Conservation (phyloP, 2,329 filamentous ascomycete species). For the Cucurbitaria berberidis region DNA sequence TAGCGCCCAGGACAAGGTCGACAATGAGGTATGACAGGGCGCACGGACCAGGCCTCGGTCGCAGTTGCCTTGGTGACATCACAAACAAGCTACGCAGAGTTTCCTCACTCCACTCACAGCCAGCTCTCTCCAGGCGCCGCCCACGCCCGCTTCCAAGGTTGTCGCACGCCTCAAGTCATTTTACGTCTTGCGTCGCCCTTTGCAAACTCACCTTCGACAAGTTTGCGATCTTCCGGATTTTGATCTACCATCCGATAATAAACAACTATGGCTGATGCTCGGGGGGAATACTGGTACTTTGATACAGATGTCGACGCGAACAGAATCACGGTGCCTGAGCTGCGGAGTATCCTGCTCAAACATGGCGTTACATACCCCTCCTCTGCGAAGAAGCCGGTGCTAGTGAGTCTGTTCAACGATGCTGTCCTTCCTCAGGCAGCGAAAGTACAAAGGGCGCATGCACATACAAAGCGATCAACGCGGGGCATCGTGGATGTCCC, state of each 20-base stretch:
- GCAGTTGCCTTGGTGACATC: constrained; percentile 30
- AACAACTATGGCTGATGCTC: constrained; percentile 40
- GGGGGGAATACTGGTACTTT: constrained; percentile 66
- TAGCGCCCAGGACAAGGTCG: not conserved
- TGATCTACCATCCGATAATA: not conserved
- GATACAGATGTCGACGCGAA: constrained; percentile 84
- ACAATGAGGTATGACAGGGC: too few species aligned
- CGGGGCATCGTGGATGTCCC: constrained; percentile 76
- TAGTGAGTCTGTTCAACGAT: constrained; percentile 82
- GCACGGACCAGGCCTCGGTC: not conserved
- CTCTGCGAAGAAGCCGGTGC: constrained; percentile 87
- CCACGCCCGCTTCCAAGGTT: too few species aligned
- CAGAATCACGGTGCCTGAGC: constrained; percentile 81
- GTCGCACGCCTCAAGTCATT: not conserved
- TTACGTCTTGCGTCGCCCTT: not conserved
- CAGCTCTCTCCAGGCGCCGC: constrained; percentile 3
- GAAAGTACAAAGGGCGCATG: constrained; percentile 75
- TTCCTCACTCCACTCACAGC: constrained; percentile 12
- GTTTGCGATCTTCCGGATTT: not conserved
- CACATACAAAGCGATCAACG: constrained; percentile 83
- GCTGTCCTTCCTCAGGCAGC: constrained; percentile 79
- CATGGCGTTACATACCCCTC: constrained; percentile 86
- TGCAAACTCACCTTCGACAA: not conserved
- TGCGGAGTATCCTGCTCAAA: constrained; percentile 89
- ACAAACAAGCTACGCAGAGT: constrained; percentile 26